Conservation (phyloP, 441 rosid genomes). For the Arabidopsis lyrata region DNA sequence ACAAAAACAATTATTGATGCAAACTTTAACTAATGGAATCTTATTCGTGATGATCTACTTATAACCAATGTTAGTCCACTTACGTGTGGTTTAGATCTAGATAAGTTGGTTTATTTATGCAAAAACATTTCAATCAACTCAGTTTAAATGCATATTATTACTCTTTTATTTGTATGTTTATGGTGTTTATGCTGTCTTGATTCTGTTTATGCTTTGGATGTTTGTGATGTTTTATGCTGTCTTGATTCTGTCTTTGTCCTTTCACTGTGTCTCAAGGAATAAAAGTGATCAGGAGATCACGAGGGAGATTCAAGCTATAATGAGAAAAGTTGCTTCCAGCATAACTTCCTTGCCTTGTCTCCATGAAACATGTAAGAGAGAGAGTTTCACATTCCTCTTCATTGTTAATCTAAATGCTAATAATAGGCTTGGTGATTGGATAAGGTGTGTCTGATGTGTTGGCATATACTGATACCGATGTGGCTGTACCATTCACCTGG, state of each 20-base stretch:
- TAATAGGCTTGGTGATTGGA: no score
- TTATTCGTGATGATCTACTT: conserved; percentile 15
- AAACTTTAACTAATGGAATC: conserved; percentile 28
- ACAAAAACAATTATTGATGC: conserved; percentile 16
- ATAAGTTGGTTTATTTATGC: not conserved
- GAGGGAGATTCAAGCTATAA: not conserved
- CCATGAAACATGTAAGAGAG: no score
- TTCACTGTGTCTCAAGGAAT: not conserved
- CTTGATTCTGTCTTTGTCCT: not conserved
- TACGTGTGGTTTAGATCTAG: conserved; percentile 12
- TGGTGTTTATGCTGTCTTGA: not conserved
- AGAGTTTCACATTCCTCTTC: no score
- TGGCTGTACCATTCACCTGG: conserved; percentile 91
- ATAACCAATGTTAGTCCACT: conserved; percentile 6
- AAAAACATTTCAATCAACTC: not conserved
- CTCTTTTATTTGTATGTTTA: not conserved
- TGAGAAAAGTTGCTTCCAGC: no score
- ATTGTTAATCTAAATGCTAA: no score
- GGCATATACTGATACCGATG: conserved; percentile 79
- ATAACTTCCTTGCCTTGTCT: no score
- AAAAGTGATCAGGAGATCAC: not conserved
- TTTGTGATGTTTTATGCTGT: not conserved
- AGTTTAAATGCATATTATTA: not conserved
- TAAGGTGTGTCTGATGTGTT: conserved; percentile 64
- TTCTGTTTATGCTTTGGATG: not conserved